Evolutionary conservation across 2,329 filamentous ascomycete genomes (phyloP).

Genomic region (Colletotrichum shisoi): DNA sequence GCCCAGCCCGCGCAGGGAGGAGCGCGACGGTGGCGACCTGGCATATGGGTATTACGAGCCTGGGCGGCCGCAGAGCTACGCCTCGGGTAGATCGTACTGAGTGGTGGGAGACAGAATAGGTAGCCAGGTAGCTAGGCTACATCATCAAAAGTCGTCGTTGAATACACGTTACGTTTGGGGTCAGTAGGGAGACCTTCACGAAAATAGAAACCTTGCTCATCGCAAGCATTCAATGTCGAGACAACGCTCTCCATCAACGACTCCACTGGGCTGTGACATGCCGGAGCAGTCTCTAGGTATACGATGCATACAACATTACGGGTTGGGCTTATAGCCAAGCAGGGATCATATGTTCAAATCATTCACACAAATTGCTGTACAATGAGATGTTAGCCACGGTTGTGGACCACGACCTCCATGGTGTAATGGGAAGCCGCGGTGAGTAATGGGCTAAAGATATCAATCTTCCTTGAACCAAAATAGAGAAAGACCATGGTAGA

Average conservation of each 20-base stretch:
- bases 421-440: conserved; percentile 66
- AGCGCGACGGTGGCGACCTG: conserved; percentile 8
- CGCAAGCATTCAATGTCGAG: conserved; percentile 17
- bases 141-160: not conserved
- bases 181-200: not conserved
- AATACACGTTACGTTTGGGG: not conserved
- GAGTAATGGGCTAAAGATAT: conserved; percentile 66
- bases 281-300: not conserved
- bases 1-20: conserved; percentile 16
- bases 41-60: conserved; percentile 26
- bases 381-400: conserved; percentile 65
- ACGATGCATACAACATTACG: too few relatives aligned
- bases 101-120: not conserved
- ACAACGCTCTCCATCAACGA: not conserved
- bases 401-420: conserved; percentile 76
- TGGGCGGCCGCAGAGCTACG: conserved; percentile 26
- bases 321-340: not conserved
- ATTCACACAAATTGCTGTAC: not conserved
- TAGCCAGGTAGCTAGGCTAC: not conserved
- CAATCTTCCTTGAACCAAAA: conserved; percentile 84
- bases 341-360: not conserved
- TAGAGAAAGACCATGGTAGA: conserved; percentile 78
- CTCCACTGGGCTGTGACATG: too few relatives aligned
- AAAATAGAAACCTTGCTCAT: not conserved
- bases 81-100: conserved; percentile 32